Percentiles rank a stretch among this genome's conserved stretches.
Evolutionary conservation across 2,329 filamentous ascomycete genomes (phyloP).

Genomic region (Shiraia sp.): DNA sequence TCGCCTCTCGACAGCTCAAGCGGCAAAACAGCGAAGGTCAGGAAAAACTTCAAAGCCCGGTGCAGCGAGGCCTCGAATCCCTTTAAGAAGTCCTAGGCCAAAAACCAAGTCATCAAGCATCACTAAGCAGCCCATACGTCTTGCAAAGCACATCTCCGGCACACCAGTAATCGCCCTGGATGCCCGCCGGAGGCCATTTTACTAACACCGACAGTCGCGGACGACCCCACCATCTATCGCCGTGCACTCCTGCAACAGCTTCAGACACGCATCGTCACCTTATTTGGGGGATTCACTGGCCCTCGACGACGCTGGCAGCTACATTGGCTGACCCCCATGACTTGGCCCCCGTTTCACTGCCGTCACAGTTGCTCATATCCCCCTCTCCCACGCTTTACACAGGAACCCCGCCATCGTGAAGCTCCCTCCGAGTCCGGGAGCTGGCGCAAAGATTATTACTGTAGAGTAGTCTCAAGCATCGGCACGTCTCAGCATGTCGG

Average conservation of each 20-base stretch:
- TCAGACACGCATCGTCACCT: conserved; percentile 12
- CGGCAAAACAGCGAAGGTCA: conserved; percentile 19
- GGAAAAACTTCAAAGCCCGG: conserved; percentile 18
- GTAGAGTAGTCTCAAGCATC: conserved; percentile 16
- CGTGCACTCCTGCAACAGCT: conserved; percentile 11
- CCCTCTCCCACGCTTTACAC: conserved; percentile 7
- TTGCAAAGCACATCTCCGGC: conserved; percentile 39
- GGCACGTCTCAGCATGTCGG: conserved; percentile 16
- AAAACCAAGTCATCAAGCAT: conserved; percentile 32
- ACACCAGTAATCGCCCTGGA: conserved; percentile 21
- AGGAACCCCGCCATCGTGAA: conserved; percentile 20
- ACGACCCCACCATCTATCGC: conserved; percentile 30
- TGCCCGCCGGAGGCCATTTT: conserved; percentile 32
- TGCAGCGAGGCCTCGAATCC: conserved; percentile 19
- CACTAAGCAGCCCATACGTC: conserved; percentile 37
- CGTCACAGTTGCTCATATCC: conserved; percentile 17
- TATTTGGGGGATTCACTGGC: conserved; percentile 5
- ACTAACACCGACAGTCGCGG: conserved; percentile 33
- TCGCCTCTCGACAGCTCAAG: conserved; percentile 24
- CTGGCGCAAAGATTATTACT: conserved; percentile 16
- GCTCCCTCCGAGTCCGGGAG: conserved; percentile 25
- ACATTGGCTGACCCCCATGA: conserved; percentile 4
- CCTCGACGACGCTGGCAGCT: conserved; percentile 1
- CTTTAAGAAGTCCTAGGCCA: conserved; percentile 24
- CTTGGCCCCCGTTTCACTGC: conserved; percentile 16